phyloP scores from a whole-genome alignment of 768 basidiomycete genomes.

The Naematelia aurantialba region DNA sequence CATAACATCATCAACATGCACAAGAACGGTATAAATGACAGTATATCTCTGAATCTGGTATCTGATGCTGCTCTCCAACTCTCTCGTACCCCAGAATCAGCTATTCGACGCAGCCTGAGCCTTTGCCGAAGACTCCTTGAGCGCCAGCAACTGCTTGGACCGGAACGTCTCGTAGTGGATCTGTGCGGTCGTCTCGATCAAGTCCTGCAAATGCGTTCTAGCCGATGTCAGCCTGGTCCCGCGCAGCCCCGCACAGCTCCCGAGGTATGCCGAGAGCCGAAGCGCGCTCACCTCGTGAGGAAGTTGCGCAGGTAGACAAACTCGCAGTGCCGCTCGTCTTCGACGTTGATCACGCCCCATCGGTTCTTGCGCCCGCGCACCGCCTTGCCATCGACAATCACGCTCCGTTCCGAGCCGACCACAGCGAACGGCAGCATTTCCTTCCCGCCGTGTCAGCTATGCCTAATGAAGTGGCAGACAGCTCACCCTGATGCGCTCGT shows the following conservation, averaged over 20 bases:
- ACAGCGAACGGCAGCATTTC: conserved; percentile 94
- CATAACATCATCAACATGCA: too few relatives aligned
- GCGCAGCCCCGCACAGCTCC: not conserved
- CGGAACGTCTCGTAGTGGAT: conserved; percentile 99
- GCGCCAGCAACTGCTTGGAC: conserved; percentile 90
- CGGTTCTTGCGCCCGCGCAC: conserved; percentile 95
- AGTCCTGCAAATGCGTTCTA: conserved; percentile 93
- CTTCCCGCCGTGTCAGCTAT: conserved; percentile 54
- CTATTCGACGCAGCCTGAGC: too few relatives aligned
- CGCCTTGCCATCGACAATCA: conserved; percentile 91
- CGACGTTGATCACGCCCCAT: conserved; percentile 98
- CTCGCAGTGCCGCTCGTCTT: conserved; percentile 95
- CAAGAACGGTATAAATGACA: too few relatives aligned
- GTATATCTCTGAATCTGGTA: too few relatives aligned
- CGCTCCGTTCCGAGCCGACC: conserved; percentile 92
- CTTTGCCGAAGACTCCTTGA: conserved; percentile 80
- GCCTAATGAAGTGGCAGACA: not conserved
- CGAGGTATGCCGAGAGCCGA: not conserved
- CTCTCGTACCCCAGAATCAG: too few relatives aligned
- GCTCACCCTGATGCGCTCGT: conserved; percentile 81
- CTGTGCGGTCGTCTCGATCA: conserved; percentile 98
- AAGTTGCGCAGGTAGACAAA: conserved; percentile 97
- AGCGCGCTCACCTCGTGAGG: conserved; percentile 66
- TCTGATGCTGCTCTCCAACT: too few relatives aligned
- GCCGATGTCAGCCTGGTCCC: not conserved